Conservation (phyloP, 441 rosid species). For the Pelargonium citronellum region DNA sequence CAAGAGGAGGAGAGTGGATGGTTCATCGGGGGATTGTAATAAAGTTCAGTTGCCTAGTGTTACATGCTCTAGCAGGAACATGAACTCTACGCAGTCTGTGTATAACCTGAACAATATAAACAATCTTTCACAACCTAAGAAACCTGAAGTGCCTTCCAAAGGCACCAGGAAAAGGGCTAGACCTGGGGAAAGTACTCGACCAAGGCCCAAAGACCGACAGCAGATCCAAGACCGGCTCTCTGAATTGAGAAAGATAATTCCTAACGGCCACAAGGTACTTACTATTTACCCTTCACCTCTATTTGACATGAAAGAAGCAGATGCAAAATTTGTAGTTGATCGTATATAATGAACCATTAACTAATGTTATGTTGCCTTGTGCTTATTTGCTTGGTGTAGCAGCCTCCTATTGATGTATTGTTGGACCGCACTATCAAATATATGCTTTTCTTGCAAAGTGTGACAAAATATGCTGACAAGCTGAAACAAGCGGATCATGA, state of each 20-base stretch:
- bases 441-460: slow-evolving; percentile 83
- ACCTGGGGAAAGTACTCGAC: slow-evolving; percentile 72
- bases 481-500: slow-evolving; percentile 48
- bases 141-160: slow-evolving; percentile 50
- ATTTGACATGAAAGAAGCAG: neutral
- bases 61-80: slow-evolving; percentile 35
- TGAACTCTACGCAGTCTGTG: slow-evolving; percentile 21
- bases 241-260: slow-evolving; percentile 79
- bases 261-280: slow-evolving; percentile 77
- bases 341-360: neutral
- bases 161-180: slow-evolving; percentile 59
- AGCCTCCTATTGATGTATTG: slow-evolving; percentile 81
- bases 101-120: slow-evolving; percentile 22
- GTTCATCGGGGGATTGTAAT: slow-evolving; percentile 30
- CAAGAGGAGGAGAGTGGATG: slow-evolving; percentile 50
- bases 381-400: slow-evolving; percentile 28
- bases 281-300: slow-evolving; percentile 18
- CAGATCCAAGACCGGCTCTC: slow-evolving; percentile 85
- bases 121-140: slow-evolving; percentile 32
- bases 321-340: slow-evolving; percentile 5
- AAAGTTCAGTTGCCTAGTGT: slow-evolving; percentile 27
- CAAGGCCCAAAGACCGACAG: slow-evolving; percentile 97
- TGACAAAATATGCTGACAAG: slow-evolving; percentile 66
- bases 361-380: slow-evolving; percentile 13
- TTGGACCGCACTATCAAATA: slow-evolving; percentile 75